Conservation (phyloP, 495 filamentous ascomycete species). For the Hypoxylon lienhwacheense region DNA sequence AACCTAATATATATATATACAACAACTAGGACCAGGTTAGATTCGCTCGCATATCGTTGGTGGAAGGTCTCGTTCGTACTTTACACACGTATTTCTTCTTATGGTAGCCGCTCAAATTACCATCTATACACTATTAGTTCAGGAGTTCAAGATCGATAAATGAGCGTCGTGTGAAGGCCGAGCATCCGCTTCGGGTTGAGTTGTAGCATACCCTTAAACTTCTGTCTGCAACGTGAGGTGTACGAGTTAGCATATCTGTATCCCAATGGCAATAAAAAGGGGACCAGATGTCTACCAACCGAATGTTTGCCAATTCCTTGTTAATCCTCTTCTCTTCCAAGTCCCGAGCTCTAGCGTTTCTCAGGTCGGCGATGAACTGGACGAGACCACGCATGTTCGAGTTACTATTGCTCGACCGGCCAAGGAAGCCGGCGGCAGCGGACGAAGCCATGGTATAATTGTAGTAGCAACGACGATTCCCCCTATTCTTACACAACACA, state of each 20-base stretch:
- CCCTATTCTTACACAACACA: conserved; percentile 29
- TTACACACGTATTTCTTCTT: conserved; percentile 99
- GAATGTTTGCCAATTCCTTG: conserved; percentile 98
- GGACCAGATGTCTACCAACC: conserved; percentile 50
- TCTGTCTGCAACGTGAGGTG: conserved; percentile 55
- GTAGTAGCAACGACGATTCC: conserved; percentile 22
- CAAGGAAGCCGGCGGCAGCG: conserved; percentile 58
- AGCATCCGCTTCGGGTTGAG: neutral
- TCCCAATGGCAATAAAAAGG: conserved; percentile 8
- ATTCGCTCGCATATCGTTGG: neutral
- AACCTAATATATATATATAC: conserved; percentile 98
- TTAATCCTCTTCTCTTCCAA: conserved; percentile 99
- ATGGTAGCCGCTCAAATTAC: conserved; percentile 89
- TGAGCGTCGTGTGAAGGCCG: conserved; percentile 10
- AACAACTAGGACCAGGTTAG: conserved; percentile 64
- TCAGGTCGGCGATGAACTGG: conserved; percentile 96
- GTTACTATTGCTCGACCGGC: conserved; percentile 61
- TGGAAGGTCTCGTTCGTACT: conserved; percentile 45
- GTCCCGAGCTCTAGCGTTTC: conserved; percentile 92
- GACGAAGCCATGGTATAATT: conserved; percentile 54
- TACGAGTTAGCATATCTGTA: conserved; percentile 27
- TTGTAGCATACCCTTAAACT: conserved; percentile 67
- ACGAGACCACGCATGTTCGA: conserved; percentile 86
- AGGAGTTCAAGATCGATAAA: conserved; percentile 26
- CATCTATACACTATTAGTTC: conserved; percentile 57